Percentiles rank a stretch among this genome's conserved stretches.
These are phyloP conservation scores for Penicillium capsulatum DNA, from an alignment of 2,329 filamentous ascomycete genomes.

Conservation along the genomic window DNA sequence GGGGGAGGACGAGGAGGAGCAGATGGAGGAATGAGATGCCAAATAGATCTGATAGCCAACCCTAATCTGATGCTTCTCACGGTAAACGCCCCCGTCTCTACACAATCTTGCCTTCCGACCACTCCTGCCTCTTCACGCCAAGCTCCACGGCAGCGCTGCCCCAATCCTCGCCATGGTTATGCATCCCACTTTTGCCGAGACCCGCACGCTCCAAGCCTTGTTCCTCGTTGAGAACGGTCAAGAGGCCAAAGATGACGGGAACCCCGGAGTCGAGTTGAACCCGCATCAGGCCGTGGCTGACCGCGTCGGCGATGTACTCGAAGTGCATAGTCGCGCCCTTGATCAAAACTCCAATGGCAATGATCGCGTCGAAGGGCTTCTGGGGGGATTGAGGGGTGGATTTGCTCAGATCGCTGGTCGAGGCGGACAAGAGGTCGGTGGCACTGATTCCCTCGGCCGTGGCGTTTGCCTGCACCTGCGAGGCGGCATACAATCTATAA, in stretches of 20 bases:
- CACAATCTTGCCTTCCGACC: constrained; percentile 65
- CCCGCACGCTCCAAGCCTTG: constrained; percentile 85
- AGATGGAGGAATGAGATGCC: constrained; percentile 76
- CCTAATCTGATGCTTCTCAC: constrained; percentile 15
- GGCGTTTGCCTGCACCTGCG: constrained; percentile 71
- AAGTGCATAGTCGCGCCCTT: constrained; percentile 99
- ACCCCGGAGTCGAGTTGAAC: constrained; percentile 84
- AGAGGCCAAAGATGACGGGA: constrained; percentile 84
- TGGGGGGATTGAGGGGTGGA: constrained; percentile 36
- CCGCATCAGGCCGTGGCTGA: constrained; percentile 88
- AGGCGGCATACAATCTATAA: constrained; percentile 72
- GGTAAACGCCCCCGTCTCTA: constrained; percentile 14
- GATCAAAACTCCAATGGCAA: constrained; percentile 92
- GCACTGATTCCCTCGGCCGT: constrained; percentile 40
- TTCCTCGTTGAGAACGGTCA: constrained; percentile 84
- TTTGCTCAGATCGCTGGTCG: constrained; percentile 63
- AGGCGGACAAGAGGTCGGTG: constrained; percentile 58
- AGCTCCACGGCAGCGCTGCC: constrained; percentile 90
- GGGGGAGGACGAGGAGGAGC: constrained; percentile 77
- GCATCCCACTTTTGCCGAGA: constrained; percentile 54
- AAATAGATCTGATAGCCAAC: constrained; percentile 19
- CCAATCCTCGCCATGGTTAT: constrained; percentile 98
- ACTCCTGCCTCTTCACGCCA: constrained; percentile 78
- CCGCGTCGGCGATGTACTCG: constrained; percentile 92
- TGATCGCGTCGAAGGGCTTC: constrained; percentile 80